Base-by-base conservation (phyloP, 2,329 filamentous ascomycete genomes). In the Cytospora mali region DNA sequence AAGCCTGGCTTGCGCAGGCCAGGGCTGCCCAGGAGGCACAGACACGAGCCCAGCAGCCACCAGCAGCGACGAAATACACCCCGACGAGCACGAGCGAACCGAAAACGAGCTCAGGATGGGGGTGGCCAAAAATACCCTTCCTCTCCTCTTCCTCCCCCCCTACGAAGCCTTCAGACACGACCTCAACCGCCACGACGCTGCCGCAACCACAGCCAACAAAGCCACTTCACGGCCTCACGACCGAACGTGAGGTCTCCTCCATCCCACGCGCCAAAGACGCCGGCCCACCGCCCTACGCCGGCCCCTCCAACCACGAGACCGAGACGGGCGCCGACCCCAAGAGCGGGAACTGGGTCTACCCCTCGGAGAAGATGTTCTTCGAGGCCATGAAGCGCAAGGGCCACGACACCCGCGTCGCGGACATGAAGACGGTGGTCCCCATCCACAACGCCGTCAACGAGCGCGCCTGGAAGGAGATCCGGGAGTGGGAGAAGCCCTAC, bases 371-470 rank as follows among this genome's bases (percentile, higher is more conserved):
- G 72, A 96, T 97, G 88, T 99, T 99, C 81, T 98, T 98, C 79
- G 91, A 96, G 54, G 95, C 95, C 51, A 94, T 99, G 87, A 87
- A 90, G 80, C 89, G 94, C 73, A 99, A 99, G 77, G 90, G 89
- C 50, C 89, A 93, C 79, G 86, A 88, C 65, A 88, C 85, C 31
- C 79, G 82, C 16, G 86, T 85, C 0, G 80, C 83, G 6, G 93
- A 97, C 76, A 97, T 97, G 89, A 88, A 86, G 71, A 91, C 91
- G 35, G 93, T 98, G 35, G 93, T 98, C 60, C 95, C 93, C 3
- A 98, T 98, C 71, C 95, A 99, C 79, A 99, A 99, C 74, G 95
- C 95, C 51, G 95, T 99, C 66, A 99, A 99, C 77, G 95, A 99
- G 83, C 84, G 92, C 49, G 95, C 95, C 0, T 99, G 95, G 95